Evolutionary conservation across 176 grass and related monocot genomes (phyloP).

Genomic region (Aegilops longissima): DNA sequence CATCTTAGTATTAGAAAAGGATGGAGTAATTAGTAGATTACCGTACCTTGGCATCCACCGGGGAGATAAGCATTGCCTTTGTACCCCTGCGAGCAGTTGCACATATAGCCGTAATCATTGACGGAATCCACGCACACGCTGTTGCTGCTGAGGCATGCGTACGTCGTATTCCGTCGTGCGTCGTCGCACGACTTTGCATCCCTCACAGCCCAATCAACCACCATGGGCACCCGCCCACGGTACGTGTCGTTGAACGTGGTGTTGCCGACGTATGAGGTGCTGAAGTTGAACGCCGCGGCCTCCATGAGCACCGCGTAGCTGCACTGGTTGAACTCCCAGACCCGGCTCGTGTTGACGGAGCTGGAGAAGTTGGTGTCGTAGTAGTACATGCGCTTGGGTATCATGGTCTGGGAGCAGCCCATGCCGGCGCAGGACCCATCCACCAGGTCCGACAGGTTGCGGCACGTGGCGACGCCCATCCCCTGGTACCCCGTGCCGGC

Average conservation of each 20-base stretch:
- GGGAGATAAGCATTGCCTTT: conserved; percentile 29
- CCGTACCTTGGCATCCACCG: conserved; percentile 19
- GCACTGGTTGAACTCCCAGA: not conserved
- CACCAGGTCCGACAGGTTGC: not conserved
- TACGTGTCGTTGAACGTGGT: not conserved
- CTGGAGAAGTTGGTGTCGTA: not conserved
- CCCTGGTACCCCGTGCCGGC: not conserved
- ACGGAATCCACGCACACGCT: not conserved
- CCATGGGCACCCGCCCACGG: not conserved
- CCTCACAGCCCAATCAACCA: not conserved
- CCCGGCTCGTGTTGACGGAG: not conserved
- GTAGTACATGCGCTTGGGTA: not conserved
- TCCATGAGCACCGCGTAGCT: not conserved
- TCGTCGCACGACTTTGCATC: not conserved
- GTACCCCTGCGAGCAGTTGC: conserved; percentile 26
- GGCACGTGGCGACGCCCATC: not conserved
- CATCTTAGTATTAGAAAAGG: too few relatives aligned
- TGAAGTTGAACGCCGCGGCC: not conserved
- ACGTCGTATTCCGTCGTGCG: not conserved
- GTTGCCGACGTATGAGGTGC: not conserved
- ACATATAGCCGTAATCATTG: conserved; percentile 11
- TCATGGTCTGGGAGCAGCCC: not conserved
- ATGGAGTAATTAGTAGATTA: not conserved
- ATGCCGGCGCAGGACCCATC: not conserved
- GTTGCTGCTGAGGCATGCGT: not conserved